Evolutionary conservation across 1,284 basidiomycete genomes (phyloP), one percentile per base, ranked within the genome.

Genomic region (Thecaphora frezii): DNA sequence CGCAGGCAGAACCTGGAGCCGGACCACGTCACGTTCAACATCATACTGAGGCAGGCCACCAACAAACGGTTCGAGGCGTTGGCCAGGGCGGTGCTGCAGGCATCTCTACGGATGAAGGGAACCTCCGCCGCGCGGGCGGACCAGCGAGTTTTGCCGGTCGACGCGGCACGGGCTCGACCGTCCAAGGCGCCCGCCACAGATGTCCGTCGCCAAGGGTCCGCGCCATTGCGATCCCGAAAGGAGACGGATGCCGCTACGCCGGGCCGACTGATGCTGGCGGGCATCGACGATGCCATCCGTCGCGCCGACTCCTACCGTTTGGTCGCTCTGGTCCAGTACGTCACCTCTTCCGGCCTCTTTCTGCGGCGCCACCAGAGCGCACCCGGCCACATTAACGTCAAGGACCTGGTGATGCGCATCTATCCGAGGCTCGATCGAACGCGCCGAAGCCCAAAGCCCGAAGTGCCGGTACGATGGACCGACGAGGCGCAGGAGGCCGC

Each of bases 1-100:
- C 59, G 65, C 10, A 49, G 56, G n/a, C 58, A 60, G 10, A 47
- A 53, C 1, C 41, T 67, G 12, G 43, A 54, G 26, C 65, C 65
- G 3, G 65, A 67, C 36, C 49, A 48, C 7, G 56, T 63, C 48
- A 67, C 65, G 5, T 52, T 59, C 65, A 63, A 67, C 54, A 63
- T 51, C 3, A 63, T 67, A 42, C 30, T 63, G 46, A 59, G 65
- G 7, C 65, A 67, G 46, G 59, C 65, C 25, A 67, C 65, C 36
- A 52, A 48, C 12, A 61, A 63, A 21, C 56, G 65, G 8, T 56
- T 46, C 40, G 47, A 45, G 19, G 25, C 46, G 1, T 40, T 66
- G 8, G 64, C 58, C 12, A 39, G 49, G 16, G 54, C 63, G 12
- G 63, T 66, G 24, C 48, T 66, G 7, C 51, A 24, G 9, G 33